Conservation (phyloP, 2,329 filamentous ascomycete genomes). For the Aspergillus nomiae region DNA sequence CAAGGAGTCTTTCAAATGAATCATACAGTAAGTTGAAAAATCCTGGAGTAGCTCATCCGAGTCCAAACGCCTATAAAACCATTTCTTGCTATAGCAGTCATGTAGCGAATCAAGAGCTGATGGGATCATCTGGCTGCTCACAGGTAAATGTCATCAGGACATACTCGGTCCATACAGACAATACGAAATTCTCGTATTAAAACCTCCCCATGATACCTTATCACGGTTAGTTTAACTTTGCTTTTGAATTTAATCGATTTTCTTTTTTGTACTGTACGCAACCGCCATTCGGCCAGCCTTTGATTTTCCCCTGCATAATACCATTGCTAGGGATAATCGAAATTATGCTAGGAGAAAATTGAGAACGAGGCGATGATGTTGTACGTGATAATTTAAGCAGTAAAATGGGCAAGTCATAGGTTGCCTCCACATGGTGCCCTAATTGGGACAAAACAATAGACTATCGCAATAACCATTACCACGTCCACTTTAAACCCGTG, state of each 20-base stretch:
- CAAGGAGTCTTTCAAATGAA: neutral
- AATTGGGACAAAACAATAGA: neutral
- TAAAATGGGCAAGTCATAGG: neutral
- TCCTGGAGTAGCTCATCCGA: neutral
- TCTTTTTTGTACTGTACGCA: neutral
- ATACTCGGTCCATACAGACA: neutral
- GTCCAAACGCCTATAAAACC: neutral
- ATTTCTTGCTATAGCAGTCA: neutral
- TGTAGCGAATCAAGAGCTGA: neutral
- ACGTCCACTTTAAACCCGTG: neutral
- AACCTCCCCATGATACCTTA: neutral
- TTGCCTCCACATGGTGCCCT: neutral
- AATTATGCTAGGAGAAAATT: neutral
- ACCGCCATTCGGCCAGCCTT: neutral
- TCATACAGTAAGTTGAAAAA: neutral
- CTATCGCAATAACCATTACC: neutral
- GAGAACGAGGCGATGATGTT: neutral
- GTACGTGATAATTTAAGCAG: neutral
- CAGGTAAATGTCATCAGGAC: neutral
- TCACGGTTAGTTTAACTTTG: neutral
- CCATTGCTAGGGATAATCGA: neutral
- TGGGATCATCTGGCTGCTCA: neutral
- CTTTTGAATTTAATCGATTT: neutral
- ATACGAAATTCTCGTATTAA: neutral
- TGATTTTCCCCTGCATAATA: neutral